Evolutionary conservation across 805 yeast species (phyloP).

Genomic region (Ogataea haglerorum): DNA sequence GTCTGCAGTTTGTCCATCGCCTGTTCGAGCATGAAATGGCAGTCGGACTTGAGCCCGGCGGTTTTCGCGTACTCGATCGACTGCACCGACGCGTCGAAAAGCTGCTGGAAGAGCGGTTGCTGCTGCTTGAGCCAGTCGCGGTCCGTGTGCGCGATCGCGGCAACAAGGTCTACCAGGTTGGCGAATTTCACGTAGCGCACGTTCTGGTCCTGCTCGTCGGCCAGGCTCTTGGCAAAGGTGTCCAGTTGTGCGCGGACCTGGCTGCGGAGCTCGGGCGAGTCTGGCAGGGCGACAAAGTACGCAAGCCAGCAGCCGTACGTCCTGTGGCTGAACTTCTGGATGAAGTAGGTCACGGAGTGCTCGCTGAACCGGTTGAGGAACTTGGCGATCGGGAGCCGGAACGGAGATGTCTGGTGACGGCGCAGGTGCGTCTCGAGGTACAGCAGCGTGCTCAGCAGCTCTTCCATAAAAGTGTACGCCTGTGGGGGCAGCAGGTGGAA

Average conservation of each 20-base stretch:
- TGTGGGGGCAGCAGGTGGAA: conserved; percentile 90
- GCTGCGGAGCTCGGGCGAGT: conserved; percentile 54
- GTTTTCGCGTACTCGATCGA: conserved; percentile 40
- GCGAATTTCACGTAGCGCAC: conserved; percentile 62
- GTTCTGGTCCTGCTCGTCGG: conserved; percentile 49
- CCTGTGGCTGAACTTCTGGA: conserved; percentile 61
- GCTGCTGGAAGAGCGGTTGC: conserved; percentile 39
- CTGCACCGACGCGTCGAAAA: conserved; percentile 42
- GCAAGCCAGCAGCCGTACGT: conserved; percentile 64
- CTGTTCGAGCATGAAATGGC: conserved; percentile 69
- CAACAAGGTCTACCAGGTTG: conserved; percentile 65
- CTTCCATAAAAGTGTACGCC: conserved; percentile 89
- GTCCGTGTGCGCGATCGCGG: conserved; percentile 43
- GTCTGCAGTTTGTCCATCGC: conserved; percentile 61
- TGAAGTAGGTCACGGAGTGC: conserved; percentile 68
- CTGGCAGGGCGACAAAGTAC: conserved; percentile 54
- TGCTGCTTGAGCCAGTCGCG: conserved; percentile 57
- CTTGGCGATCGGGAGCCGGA: conserved; percentile 85
- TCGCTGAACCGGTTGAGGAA: conserved; percentile 79
- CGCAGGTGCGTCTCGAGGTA: conserved; percentile 79
- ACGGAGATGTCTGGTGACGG: conserved; percentile 83
- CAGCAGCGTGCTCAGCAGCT: conserved; percentile 70
- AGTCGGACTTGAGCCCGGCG: conserved; percentile 49
- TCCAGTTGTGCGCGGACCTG: conserved; percentile 51
- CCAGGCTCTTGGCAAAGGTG: conserved; percentile 42